A percentile compares a stretch with the other conserved stretches of the same genome.
Conservation (phyloP, 1,284 basidiomycete species). For the Porogramme epimiltina region DNA sequence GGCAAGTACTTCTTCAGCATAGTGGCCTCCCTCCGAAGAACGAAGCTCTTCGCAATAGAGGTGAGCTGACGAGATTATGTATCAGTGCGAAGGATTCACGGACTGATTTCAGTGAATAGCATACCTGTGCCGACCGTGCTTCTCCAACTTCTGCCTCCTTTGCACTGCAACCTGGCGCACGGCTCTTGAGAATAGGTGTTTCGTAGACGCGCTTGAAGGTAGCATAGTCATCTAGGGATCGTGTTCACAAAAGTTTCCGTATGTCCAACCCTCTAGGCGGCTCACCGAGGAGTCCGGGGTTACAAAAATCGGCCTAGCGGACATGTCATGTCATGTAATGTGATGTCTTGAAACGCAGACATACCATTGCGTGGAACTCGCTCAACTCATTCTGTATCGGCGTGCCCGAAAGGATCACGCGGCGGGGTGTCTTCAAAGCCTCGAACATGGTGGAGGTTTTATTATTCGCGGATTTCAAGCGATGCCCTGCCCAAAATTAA, state of each 20-base stretch:
- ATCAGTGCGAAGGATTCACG: neutral
- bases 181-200: conserved; percentile 85
- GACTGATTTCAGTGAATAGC: conserved; percentile 1
- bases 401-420: conserved; percentile 93
- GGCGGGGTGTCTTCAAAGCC: conserved; percentile 69
- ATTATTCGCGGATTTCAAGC: conserved; percentile 90
- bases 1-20: conserved; percentile 87
- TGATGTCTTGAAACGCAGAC: conserved; percentile 18
- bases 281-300: conserved; percentile 84
- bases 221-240: conserved; percentile 63
- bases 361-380: conserved; percentile 95
- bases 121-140: conserved; percentile 71
- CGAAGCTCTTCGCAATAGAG: conserved; percentile 83
- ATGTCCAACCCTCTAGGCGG: conserved; percentile 12
- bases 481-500: conserved; percentile 74
- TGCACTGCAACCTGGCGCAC: conserved; percentile 72
- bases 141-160: conserved; percentile 80
- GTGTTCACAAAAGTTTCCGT: neutral
- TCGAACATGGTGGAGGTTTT: conserved; percentile 93
- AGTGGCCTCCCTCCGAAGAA: conserved; percentile 84
- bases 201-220: conserved; percentile 86
- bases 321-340: neutral
- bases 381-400: conserved; percentile 96
- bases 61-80: conserved; percentile 53
- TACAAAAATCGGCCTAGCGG: conserved; percentile 86